Base-by-base conservation (phyloP, 192 early-diverging fungal genomes). In the Rhizophagus clarus region DNA sequence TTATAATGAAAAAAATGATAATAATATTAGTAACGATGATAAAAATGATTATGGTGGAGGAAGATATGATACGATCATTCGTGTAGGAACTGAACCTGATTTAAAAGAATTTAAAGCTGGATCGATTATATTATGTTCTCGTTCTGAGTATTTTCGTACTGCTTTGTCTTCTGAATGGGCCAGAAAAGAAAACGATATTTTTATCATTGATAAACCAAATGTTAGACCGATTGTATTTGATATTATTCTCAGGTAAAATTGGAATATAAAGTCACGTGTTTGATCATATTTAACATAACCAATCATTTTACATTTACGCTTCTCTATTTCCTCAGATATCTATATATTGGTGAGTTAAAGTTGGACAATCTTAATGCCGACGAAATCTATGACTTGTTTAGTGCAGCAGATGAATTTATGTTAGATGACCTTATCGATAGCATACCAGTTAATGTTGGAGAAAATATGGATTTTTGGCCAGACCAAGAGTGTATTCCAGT, bases 401-500 rank as follows among this genome's bases (percentile, higher is more conserved):
- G 12, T 22, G 72, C 72, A 11, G 12, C 72, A 10, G 72, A 74
- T 32, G 72, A 74, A 56, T 61, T 74, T 17, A 61, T 49, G 51
- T 28, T 74, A 9, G 72, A 60, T 32, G 45, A 49, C 26, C 51
- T 74, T 49, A 56, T 74, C 15, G 51, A 74, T 29, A 20, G 4
- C 26, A 49, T 74, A 74, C 72, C 45, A 9, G 17, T 32, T 56
- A 3, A 74, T 26, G 4, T 60, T 20, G 24, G 26, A 9, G 51
- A 49, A 15, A 28, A 28, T 17, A 28, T 60, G 26, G 72, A 60
- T 31, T 49, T 61, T 28, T 74, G 51, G 45, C 15, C 10, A 15
- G 47, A 74, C 22, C 72, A 74, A 74, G 51, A 74, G 32, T 74
- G 45, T 74, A 74, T 74, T 51, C 72, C 47, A 28, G 45, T 74